Base-by-base conservation (phyloP, 179 eudicot species). In the Drosera spatulata region DNA sequence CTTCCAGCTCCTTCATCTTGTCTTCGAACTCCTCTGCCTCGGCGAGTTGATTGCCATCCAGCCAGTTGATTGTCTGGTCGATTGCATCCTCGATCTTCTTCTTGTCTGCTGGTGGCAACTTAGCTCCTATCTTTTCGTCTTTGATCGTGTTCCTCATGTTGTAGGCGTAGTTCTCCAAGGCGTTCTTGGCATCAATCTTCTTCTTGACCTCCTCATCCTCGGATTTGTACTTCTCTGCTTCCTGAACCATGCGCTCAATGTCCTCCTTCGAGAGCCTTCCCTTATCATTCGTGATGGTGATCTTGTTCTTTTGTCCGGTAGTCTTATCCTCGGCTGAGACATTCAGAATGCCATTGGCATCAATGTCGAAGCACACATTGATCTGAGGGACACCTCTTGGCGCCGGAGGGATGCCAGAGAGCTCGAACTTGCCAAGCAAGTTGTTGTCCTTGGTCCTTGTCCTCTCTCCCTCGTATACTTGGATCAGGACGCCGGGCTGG, bases 131-230 rank as follows among this genome's bases (percentile, higher is more conserved):
- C 70, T 81, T 79, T 6, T 84, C 84, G 48, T 81, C 33, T 1
- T 22, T 22, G 33, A 22, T 22, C 33, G 33, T 22, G 33, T 22
- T 22, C 33, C 33, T 22, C 33, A 22, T 22, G 33, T 22, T 22
- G 33, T 22, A 22, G 33, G 33, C 33, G 33, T 22, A 22, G 33
- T 77, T 71, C 71, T 84, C 86, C 11, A 84, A 68, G 0, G 76
- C 74, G 44, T 81, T 81, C 74, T 81, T 84, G 1, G 84, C 77
- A 52, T 74, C 80, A 5, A 79, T 82, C 60, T 79, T 84, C 79
- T 77, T 84, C 82, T 81, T 84, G 55, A 65, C 74, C 73, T 74
- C 84, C 44, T 84, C 89, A 45, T 84, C 89, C 41, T 81, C 89
- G 0, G 74, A 50, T 62, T 81, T 84, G 79, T 81, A 84, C 63